Evolutionary conservation across 768 basidiomycete genomes (phyloP), one percentile per base, ranked within the genome.

Genomic region (Dictyophora rubrovolvata): DNA sequence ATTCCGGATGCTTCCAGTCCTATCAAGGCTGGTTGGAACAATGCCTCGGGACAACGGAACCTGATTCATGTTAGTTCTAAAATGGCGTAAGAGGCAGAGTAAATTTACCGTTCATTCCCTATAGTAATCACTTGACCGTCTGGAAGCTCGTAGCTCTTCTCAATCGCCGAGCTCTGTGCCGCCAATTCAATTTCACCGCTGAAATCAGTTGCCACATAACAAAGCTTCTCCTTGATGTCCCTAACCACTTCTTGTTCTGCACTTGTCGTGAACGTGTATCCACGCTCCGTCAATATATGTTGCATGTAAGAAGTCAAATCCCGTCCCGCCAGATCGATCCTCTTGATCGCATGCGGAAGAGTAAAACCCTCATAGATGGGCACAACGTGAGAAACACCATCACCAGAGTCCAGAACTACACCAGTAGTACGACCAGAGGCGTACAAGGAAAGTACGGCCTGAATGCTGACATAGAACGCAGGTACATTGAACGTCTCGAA

Each of bases 141-240:
- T 60, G 78, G 78, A 56, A 79, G 73, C 69, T 79, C 78, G 72
- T 77, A 79, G 53, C 72, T 73, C 73, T 79, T 79, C 66, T 78
- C 77, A 63, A 79, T 70, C 60, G 75, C 73, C 48, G 76, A 77
- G 53, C 74, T 75, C 65, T 75, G 74, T 52, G 76, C 75, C 36
- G 77, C 77, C 50, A 75, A 76, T 69, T 78, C 74, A 67, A 78
- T 70, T 70, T 79, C 78, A 69, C 78, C 75, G 66, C 78, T 77
- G 65, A 77, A 78, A 69, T 79, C 77, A 61, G 78, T 71, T 48
- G 78, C 77, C 64, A 78, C 77, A 70, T 79, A 79, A 71, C 77
- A 78, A 61, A 78, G 76, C 72, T 78, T 78, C 73, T 79, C 78
- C 72, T 79, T 79, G 73, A 79, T 79, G 68, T 78, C 77, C 48